phyloP scores from a whole-genome alignment of 441 rosid species.

The Gossypium davidsonii region DNA sequence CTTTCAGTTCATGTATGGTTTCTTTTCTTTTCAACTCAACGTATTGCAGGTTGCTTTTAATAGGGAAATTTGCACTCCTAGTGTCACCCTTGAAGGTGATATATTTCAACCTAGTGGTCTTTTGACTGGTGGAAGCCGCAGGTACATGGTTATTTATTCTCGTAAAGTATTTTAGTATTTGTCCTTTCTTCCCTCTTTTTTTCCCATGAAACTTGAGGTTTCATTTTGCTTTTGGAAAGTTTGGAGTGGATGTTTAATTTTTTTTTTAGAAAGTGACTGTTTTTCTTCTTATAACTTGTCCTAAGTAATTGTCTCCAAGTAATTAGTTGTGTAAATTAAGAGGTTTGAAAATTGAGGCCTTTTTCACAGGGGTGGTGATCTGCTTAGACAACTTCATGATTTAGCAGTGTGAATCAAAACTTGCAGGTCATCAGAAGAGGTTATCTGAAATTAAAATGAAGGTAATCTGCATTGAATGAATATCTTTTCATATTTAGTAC shows the following conservation, averaged over 20 bases:
- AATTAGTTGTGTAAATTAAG: neutral
- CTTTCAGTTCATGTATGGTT: neutral
- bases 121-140: constrained; percentile 97
- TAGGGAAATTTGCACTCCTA: constrained; percentile 56
- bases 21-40: neutral
- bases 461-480: constrained; percentile 32
- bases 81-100: constrained; percentile 97
- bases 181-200: neutral
- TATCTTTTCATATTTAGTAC: neutral
- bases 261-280: too few relatives aligned
- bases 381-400: constrained; percentile 76
- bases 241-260: neutral
- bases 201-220: neutral
- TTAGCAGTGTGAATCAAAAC: constrained; percentile 70
- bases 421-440: constrained; percentile 52
- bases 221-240: neutral
- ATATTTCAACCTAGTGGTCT: constrained; percentile 93
- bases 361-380: constrained; percentile 69
- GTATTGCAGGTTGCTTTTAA: constrained; percentile 71
- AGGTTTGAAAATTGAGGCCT: neutral
- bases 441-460: constrained; percentile 68
- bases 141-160: constrained; percentile 23
- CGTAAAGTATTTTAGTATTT: neutral
- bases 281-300: too few relatives aligned
- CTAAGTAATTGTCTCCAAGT: neutral